Percentiles rank a stretch among this genome's conserved stretches.
Evolutionary conservation across 129 eudicot genomes (phyloP).

Genomic region (Lonicera japonica): DNA sequence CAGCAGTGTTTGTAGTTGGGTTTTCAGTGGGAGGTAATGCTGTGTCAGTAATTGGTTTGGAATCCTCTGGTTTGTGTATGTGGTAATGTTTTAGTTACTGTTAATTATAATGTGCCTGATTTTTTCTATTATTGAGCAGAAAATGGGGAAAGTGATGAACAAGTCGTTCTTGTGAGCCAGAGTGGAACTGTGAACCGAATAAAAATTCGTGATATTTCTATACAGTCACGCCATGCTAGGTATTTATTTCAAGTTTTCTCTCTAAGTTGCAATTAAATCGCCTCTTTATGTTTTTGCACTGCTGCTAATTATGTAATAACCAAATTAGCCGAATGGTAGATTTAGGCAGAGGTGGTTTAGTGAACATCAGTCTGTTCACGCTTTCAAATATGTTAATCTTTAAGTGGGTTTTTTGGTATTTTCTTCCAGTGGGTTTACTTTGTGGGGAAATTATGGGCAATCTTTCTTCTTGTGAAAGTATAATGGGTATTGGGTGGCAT

Average conservation of each 20-base stretch:
- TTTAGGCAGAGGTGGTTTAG: no score
- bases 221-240: slow-evolving; percentile 85
- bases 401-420: no score
- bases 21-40: slow-evolving; percentile 68
- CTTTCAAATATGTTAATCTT: no score
- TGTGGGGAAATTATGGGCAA: no score
- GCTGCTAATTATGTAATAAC: no score
- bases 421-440: no score
- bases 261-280: no score
- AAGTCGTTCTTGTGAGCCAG: slow-evolving; percentile 93
- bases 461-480: no score
- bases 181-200: slow-evolving; percentile 91
- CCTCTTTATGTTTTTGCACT: no score
- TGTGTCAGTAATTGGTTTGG: slow-evolving; percentile 1
- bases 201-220: slow-evolving; percentile 79
- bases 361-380: no score
- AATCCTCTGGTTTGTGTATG: neutral
- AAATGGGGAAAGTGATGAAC: slow-evolving; percentile 97
- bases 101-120: neutral
- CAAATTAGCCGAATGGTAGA: no score
- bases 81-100: neutral
- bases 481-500: no score
- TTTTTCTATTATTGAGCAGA: slow-evolving; percentile 30
- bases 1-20: slow-evolving; percentile 91
- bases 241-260: slow-evolving; percentile 16